These are phyloP conservation scores for Macrocystidia cucumis DNA, from an alignment of 1,284 basidiomycete genomes.

Conservation along the genomic window DNA sequence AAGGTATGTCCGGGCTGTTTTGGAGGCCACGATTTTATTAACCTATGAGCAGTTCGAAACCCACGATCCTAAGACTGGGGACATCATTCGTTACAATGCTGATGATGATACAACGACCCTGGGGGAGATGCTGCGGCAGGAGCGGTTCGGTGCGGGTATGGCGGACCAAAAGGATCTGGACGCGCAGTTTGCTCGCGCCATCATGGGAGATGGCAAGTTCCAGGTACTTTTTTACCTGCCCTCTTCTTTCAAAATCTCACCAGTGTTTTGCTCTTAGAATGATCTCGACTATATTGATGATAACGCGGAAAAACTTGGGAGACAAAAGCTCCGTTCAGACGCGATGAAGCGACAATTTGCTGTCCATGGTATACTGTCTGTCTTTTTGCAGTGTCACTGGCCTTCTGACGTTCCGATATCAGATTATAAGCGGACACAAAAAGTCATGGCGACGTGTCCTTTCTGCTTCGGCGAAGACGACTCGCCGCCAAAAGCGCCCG, in stretches of 20 bases:
- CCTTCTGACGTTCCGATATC: not conserved
- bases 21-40: not conserved
- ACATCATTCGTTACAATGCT: slow-evolving; percentile 77
- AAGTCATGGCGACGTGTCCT: slow-evolving; percentile 79
- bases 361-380: slow-evolving; percentile 65
- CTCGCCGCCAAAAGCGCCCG: slow-evolving; percentile 74
- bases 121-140: slow-evolving; percentile 90
- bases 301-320: slow-evolving; percentile 86
- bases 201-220: slow-evolving; percentile 84
- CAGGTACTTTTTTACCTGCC: slow-evolving; percentile 36
- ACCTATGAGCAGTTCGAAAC: slow-evolving; percentile 62
- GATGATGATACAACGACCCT: slow-evolving; percentile 87
- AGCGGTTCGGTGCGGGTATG: slow-evolving; percentile 84
- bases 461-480: slow-evolving; percentile 90
- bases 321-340: slow-evolving; percentile 92
- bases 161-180: slow-evolving; percentile 90
- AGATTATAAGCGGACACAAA: slow-evolving; percentile 93
- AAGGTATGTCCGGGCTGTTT: slow-evolving; percentile 40
- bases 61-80: slow-evolving; percentile 82
- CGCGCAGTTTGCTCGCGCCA: slow-evolving; percentile 81
- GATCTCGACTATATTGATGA: slow-evolving; percentile 95
- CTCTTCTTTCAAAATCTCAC: slow-evolving; percentile 1
- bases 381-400: not conserved
- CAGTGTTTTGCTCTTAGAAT: slow-evolving; percentile 38
- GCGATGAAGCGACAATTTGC: slow-evolving; percentile 97